Base-by-base conservation (phyloP, 164 flowering plant genomes). In the Taxillus chinensis region DNA sequence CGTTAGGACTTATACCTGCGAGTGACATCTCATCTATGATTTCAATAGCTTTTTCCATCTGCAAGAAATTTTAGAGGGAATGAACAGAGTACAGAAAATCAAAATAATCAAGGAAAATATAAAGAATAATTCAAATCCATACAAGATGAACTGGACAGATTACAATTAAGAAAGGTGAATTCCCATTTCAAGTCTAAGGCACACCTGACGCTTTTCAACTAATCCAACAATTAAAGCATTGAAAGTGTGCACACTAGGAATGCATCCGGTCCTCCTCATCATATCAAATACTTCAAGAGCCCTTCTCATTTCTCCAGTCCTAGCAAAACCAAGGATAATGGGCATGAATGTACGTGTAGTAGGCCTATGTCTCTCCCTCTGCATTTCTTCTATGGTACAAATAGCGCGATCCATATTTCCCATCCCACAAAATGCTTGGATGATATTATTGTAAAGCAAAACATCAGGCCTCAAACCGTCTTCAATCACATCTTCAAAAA, bases 371-470 rank as follows among this genome's bases (percentile, higher is more conserved):
- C 84, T 83, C 77, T 78, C 82, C 69, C 64, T 91, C 69, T 82
- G 84, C 97, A 95, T 95, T 63, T 89, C 77, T 62, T 86, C 89
- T 61, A 95, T 80, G 60, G 78, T 84, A 48, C 81, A 65, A 52
- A 91, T 56, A 15, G 99, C 99, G 61, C 97, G 91, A 62, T 89
- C 97, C 85, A 85, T 82, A 80, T 82, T 95, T 51, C 93, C 96
- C 97, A 91, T 91, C 65, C 90, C 95, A 77, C 97, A 90, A 63
- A 95, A 95, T 71, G 97, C 99, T 38, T 70, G 77, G 57, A 95
- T 82, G 27, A 95, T 83, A 70, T 86, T 91, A 75, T 95, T 95
- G 70, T 89, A 95, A 14, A 95, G 91, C 45, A 95, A 82, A 64
- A 80, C 89, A 79, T 95, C 99, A 15, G 93, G 97, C 70, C 86